These are phyloP conservation scores for Cladosporium sp. DNA, from an alignment of 2,329 filamentous ascomycete genomes.

Conservation along the genomic window DNA sequence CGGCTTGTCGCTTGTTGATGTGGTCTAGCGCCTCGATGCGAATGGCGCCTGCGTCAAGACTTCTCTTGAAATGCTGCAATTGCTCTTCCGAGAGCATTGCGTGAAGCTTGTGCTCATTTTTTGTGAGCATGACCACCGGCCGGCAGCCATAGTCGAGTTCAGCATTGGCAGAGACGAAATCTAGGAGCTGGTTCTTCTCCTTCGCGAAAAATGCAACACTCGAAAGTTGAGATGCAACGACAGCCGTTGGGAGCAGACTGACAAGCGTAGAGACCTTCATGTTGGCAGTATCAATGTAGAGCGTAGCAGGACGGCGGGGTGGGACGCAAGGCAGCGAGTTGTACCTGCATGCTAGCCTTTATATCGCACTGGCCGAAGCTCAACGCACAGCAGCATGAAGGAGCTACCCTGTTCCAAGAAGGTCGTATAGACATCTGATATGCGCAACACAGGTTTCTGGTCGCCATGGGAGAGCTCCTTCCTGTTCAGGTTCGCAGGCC, in stretches of 20 bases:
- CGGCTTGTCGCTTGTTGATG: constrained; percentile 26
- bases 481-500: constrained; percentile 8
- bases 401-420: background rate
- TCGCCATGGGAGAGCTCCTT: background rate
- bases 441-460: background rate
- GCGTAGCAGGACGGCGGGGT: background rate
- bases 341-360: too few relatives aligned
- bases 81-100: constrained; percentile 31
- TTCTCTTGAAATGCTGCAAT: constrained; percentile 26
- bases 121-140: constrained; percentile 26
- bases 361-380: too few relatives aligned
- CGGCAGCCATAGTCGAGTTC: constrained; percentile 32
- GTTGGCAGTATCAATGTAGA: background rate
- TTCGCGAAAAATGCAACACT: constrained; percentile 9
- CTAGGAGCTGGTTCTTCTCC: constrained; percentile 23
- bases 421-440: background rate
- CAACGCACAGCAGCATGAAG: too few relatives aligned
- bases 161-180: constrained; percentile 29
- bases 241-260: constrained; percentile 2
- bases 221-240: background rate
- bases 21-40: constrained; percentile 9
- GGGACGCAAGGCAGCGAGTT: background rate
- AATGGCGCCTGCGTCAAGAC: constrained; percentile 13
- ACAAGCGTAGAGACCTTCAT: constrained; percentile 4
- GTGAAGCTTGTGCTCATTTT: constrained; percentile 29